Evolutionary conservation across 2,329 filamentous ascomycete genomes (phyloP).

Genomic region (Aspergillus vadensis): DNA sequence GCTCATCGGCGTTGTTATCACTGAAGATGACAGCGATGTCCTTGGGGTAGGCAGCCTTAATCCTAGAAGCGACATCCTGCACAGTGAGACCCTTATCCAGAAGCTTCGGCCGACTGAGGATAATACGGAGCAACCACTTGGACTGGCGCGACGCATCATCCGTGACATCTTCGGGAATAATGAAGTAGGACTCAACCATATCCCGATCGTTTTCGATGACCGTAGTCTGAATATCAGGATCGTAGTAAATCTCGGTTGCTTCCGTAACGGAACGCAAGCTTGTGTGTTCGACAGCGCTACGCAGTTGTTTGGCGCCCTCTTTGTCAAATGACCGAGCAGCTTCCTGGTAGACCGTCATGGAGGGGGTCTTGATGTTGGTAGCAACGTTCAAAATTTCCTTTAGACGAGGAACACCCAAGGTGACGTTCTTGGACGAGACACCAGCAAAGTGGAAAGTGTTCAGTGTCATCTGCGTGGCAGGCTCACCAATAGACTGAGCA

Average conservation of each 20-base stretch:
- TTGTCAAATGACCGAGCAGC: slow-evolving; percentile 64
- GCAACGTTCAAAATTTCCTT: slow-evolving; percentile 99
- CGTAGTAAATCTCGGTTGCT: slow-evolving; percentile 94
- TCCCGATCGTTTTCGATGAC: slow-evolving; percentile 85
- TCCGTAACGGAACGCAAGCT: slow-evolving; percentile 89
- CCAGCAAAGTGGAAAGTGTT: slow-evolving; percentile 99
- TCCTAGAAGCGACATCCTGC: slow-evolving; percentile 83
- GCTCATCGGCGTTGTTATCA: slow-evolving; percentile 95
- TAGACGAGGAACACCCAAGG: slow-evolving; percentile 95
- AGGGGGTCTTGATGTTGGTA: slow-evolving; percentile 96
- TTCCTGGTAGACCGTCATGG: slow-evolving; percentile 88
- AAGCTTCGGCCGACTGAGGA: slow-evolving; percentile 89
- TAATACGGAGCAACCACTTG: slow-evolving; percentile 91
- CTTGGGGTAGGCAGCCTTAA: slow-evolving; percentile 83
- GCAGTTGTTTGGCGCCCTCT: slow-evolving; percentile 79
- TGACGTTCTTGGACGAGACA: slow-evolving; percentile 99
- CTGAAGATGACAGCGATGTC: slow-evolving; percentile 94
- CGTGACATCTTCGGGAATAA: slow-evolving; percentile 83
- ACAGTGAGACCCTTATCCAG: slow-evolving; percentile 88
- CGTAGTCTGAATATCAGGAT: slow-evolving; percentile 83
- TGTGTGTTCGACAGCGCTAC: slow-evolving; percentile 90
- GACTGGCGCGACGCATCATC: slow-evolving; percentile 69
- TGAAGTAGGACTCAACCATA: slow-evolving; percentile 95
- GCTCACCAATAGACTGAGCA: slow-evolving; percentile 97
- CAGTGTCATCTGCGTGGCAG: slow-evolving; percentile 97